A percentile compares a stretch with the other conserved stretches of the same genome.
Evolutionary conservation across 352 stramenopile genomes (phyloP).

Genomic region (Peronospora tabacina): DNA sequence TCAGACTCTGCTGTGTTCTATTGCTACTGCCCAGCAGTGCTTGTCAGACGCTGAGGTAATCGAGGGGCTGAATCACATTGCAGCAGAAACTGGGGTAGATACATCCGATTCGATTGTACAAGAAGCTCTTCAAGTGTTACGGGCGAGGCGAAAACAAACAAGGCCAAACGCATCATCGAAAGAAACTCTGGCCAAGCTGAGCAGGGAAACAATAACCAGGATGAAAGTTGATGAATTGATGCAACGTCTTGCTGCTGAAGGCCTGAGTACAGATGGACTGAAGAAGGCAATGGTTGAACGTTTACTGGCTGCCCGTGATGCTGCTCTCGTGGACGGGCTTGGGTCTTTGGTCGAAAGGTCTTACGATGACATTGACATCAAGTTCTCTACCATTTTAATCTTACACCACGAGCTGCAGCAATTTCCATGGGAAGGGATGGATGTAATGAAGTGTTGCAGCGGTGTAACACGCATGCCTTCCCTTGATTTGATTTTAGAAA

Average conservation of each 20-base stretch:
- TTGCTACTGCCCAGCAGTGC: conserved; percentile 25
- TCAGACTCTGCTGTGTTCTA: conserved; percentile 28
- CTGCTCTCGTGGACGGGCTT: conserved; percentile 4
- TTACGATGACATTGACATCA: neutral
- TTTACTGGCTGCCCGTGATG: conserved; percentile 29
- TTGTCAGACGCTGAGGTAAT: conserved; percentile 39
- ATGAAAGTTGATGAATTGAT: conserved; percentile 46
- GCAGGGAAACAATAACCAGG: conserved; percentile 27
- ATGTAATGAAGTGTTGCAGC: conserved; percentile 33
- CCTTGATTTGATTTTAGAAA: conserved; percentile 47
- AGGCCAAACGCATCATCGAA: conserved; percentile 1
- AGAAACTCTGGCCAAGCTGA: conserved; percentile 15
- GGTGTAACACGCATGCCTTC: conserved; percentile 72
- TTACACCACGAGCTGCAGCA: conserved; percentile 55
- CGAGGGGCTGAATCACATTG: conserved; percentile 35
- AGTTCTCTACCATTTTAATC: conserved; percentile 48
- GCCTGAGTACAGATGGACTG: conserved; percentile 31
- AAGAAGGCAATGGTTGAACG: conserved; percentile 50
- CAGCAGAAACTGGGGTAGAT: conserved; percentile 21
- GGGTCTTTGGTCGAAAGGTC: neutral
- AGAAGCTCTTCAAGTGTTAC: conserved; percentile 21
- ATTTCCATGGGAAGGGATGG: conserved; percentile 79
- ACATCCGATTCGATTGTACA: conserved; percentile 16
- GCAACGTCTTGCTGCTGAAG: conserved; percentile 23
- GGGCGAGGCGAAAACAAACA: conserved; percentile 2